Conservation (phyloP, 1,284 basidiomycete genomes). For the Abortiporus biennis region DNA sequence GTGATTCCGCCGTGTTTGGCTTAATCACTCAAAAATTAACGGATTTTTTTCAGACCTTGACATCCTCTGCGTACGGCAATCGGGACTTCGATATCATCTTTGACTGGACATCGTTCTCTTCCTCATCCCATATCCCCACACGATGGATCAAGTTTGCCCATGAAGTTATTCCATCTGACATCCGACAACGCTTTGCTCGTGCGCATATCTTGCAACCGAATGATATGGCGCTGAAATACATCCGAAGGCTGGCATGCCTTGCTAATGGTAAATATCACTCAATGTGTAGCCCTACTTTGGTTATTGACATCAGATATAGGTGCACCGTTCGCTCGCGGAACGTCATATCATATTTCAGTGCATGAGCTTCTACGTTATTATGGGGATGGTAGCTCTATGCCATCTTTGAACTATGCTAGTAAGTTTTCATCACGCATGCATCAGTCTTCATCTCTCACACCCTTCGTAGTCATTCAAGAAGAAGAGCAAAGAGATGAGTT, state of each 20-base stretch:
- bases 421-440: conserved; percentile 14
- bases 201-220: conserved; percentile 82
- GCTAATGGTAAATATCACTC: conserved; percentile 49
- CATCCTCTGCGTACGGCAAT: conserved; percentile 37
- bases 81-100: conserved; percentile 70
- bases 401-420: conserved; percentile 52
- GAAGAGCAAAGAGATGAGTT: conserved; percentile 48
- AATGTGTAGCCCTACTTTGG: background rate
- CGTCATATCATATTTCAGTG: conserved; percentile 19
- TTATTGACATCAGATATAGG: conserved; percentile 11
- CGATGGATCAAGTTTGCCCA: conserved; percentile 79
- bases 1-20: conserved; percentile 32
- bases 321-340: conserved; percentile 12
- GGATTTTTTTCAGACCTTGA: conserved; percentile 29
- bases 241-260: conserved; percentile 71
- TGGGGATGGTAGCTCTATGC: conserved; percentile 37
- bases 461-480: conserved; percentile 46
- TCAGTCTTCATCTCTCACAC: conserved; percentile 8
- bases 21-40: conserved; percentile 3
- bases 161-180: conserved; percentile 71
- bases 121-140: conserved; percentile 73
- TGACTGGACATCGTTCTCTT: conserved; percentile 78
- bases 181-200: conserved; percentile 49
- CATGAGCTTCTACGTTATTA: conserved; percentile 51
- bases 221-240: conserved; percentile 62